These are phyloP conservation scores for Diaporthe vexans DNA, from an alignment of 2,329 filamentous ascomycete species.

Conservation along the genomic window DNA sequence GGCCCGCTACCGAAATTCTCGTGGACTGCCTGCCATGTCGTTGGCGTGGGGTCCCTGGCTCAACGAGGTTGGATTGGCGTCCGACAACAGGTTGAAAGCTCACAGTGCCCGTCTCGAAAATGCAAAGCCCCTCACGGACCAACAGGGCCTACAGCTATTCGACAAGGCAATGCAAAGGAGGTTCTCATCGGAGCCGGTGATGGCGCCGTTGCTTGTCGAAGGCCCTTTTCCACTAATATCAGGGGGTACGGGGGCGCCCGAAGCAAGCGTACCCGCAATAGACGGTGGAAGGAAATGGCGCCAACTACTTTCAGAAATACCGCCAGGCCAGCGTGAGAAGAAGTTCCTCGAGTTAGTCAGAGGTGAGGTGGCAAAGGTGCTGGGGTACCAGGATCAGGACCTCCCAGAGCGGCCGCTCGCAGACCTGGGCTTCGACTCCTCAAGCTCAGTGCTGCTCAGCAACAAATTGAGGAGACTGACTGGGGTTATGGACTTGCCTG, in stretches of 20 bases:
- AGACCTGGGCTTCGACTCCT: slow-evolving; percentile 26
- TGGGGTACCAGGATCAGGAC: slow-evolving; percentile 1
- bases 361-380: slow-evolving; percentile 1
- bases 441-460: slow-evolving; percentile 9
- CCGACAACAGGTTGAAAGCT: slow-evolving; percentile 4
- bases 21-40: slow-evolving; percentile 7
- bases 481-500: not conserved
- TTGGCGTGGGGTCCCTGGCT: slow-evolving; percentile 20
- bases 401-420: slow-evolving; percentile 1
- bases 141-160: not conserved
- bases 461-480: not conserved
- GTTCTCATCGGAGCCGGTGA: not conserved
- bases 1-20: not conserved
- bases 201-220: not conserved
- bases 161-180: slow-evolving; percentile 4
- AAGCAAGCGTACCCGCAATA: not conserved
- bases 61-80: slow-evolving; percentile 14
- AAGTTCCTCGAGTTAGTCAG: not conserved
- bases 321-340: not conserved
- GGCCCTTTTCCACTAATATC: not conserved
- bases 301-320: not conserved
- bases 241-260: no score
- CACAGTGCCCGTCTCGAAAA: not conserved
- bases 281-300: not conserved
- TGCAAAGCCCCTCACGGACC: not conserved